Conservation (phyloP, 2,329 filamentous ascomycete genomes). For the Cladosporium sp. region DNA sequence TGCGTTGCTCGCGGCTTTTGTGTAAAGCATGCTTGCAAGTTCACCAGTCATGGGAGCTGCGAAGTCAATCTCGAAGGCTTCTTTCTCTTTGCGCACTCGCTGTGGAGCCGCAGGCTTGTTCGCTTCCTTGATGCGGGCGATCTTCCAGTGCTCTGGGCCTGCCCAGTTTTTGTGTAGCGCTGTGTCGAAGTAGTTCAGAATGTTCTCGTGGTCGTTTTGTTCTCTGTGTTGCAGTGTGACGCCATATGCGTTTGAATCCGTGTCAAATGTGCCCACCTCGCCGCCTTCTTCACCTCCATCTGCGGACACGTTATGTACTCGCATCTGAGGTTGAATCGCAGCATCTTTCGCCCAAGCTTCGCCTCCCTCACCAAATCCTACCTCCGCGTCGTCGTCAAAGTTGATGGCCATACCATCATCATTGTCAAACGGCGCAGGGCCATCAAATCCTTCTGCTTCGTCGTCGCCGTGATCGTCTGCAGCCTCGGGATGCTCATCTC, state of each 20-base stretch:
- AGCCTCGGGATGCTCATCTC: slow-evolving; percentile 56
- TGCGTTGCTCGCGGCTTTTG: slow-evolving; percentile 74
- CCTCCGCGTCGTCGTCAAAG: slow-evolving; percentile 78
- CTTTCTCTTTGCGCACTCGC: slow-evolving; percentile 92
- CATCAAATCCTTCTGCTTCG: slow-evolving; percentile 47
- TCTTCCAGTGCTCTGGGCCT: slow-evolving; percentile 98
- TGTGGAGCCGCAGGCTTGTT: slow-evolving; percentile 62
- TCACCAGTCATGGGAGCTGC: slow-evolving; percentile 68
- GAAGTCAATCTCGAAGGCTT: slow-evolving; percentile 94
- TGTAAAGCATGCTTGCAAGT: slow-evolving; percentile 76
- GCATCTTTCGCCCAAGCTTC: slow-evolving; percentile 94
- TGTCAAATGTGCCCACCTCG: slow-evolving; percentile 59
- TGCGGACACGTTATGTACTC: slow-evolving; percentile 66
- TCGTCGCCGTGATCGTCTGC: slow-evolving; percentile 55
- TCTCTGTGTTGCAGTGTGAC: slow-evolving; percentile 70
- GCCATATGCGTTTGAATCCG: slow-evolving; percentile 66
- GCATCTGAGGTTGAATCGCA: slow-evolving; percentile 80
- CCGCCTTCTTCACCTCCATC: slow-evolving; percentile 47
- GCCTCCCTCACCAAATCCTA: slow-evolving; percentile 91
- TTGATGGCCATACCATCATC: slow-evolving; percentile 77
- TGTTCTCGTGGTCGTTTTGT: slow-evolving; percentile 81
- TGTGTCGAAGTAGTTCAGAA: slow-evolving; percentile 97
- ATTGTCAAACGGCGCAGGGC: slow-evolving; percentile 64
- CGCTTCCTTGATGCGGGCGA: slow-evolving; percentile 80
- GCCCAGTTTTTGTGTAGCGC: slow-evolving; percentile 96